Evolutionary conservation across 345 rosid genomes (phyloP).

Genomic region (Abelmoschus esculentus): DNA sequence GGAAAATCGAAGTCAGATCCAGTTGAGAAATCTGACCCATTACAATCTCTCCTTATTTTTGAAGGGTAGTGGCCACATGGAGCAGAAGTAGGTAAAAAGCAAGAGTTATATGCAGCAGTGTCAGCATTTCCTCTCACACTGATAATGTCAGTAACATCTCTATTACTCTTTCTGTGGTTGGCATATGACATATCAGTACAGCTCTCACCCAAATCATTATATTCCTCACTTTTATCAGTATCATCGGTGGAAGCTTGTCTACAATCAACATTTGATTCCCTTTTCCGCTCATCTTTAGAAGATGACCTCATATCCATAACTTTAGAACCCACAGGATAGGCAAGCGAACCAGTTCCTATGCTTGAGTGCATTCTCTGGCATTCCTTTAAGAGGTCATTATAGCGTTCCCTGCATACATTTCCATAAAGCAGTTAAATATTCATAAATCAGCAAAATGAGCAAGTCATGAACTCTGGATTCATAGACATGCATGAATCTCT

Average conservation of each 20-base stretch:
- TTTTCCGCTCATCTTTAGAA: slow-evolving; percentile 49
- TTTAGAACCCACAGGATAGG: slow-evolving; percentile 80
- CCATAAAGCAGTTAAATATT: slow-evolving; percentile 9
- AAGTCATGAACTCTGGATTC: neutral
- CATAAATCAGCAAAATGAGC: slow-evolving; percentile 6
- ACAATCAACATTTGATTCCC: slow-evolving; percentile 37
- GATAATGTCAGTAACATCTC: slow-evolving; percentile 52
- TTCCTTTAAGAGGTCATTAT: slow-evolving; percentile 54
- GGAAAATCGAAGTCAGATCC: slow-evolving; percentile 57
- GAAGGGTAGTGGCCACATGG: slow-evolving; percentile 31
- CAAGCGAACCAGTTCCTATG: slow-evolving; percentile 88
- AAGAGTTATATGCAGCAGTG: slow-evolving; percentile 42
- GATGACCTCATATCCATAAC: slow-evolving; percentile 85
- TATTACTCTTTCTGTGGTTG: slow-evolving; percentile 45
- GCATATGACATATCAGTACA: slow-evolving; percentile 43
- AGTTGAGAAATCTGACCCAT: slow-evolving; percentile 30
- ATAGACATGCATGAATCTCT: neutral
- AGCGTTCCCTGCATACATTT: slow-evolving; percentile 51
- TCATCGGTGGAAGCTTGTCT: slow-evolving; percentile 32
- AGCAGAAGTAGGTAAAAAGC: slow-evolving; percentile 36
- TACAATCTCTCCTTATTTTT: slow-evolving; percentile 28
- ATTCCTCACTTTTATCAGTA: slow-evolving; percentile 34
- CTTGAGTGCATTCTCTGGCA: slow-evolving; percentile 87
- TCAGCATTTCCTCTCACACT: slow-evolving; percentile 51
- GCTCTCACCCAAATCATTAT: slow-evolving; percentile 38